phyloP scores from a whole-genome alignment of 192 early-diverging fungal species.

The Rhizophlyctis rosea region DNA sequence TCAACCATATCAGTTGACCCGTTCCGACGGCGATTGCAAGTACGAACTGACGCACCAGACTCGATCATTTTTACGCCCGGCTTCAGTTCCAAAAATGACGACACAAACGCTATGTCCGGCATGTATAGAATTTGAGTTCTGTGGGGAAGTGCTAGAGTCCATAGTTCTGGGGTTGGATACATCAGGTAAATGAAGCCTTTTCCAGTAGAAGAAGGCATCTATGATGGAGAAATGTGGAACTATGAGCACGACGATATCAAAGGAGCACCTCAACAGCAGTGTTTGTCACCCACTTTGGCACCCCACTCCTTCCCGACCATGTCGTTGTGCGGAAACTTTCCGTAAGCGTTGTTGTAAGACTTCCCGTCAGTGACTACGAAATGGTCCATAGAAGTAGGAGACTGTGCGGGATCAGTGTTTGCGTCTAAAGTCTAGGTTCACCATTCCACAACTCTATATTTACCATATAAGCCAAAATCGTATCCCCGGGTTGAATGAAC shows the following conservation, averaged over 20 bases:
- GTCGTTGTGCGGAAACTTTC: constrained; percentile 71
- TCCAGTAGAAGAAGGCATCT: constrained; percentile 59
- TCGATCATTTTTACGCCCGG: constrained; percentile 87
- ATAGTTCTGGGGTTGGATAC: constrained; percentile 91
- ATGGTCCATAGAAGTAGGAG: constrained; percentile 66
- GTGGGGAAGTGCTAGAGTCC: constrained; percentile 90
- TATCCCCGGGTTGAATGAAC: constrained; percentile 73
- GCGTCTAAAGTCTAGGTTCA: not conserved
- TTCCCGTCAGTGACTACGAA: constrained; percentile 58
- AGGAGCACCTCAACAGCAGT: not conserved
- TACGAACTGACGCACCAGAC: constrained; percentile 49
- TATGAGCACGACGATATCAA: not conserved
- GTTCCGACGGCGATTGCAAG: not conserved
- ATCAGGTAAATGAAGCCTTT: constrained; percentile 81
- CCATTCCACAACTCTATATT: not conserved
- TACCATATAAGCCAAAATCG: constrained; percentile 74
- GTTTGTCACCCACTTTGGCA: constrained; percentile 50
- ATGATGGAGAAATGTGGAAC: not conserved
- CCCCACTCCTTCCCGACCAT: constrained; percentile 90
- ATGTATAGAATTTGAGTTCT: constrained; percentile 95
- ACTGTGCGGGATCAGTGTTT: constrained; percentile 37
- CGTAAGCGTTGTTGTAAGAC: constrained; percentile 74
- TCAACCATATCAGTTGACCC: not conserved
- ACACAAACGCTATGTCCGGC: constrained; percentile 92
- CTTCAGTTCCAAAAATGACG: constrained; percentile 72